A percentile compares a stretch with the other conserved stretches of the same genome.
These are phyloP conservation scores for Heterobasidion irregulare DNA, from an alignment of 1,284 basidiomycete species.

Conservation along the genomic window DNA sequence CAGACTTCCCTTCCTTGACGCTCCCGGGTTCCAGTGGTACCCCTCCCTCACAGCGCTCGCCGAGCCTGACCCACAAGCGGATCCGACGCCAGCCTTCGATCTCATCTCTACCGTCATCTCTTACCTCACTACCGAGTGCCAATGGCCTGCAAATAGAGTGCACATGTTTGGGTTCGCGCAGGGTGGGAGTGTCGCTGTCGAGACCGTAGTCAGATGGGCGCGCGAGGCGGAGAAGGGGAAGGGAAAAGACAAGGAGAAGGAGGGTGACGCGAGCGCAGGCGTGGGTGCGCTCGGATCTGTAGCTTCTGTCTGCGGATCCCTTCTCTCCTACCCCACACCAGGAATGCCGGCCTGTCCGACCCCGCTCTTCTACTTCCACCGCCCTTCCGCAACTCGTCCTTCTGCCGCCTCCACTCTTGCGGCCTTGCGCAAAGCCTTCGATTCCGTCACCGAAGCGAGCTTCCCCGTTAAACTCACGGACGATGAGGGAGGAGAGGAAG, in stretches of 20 bases:
- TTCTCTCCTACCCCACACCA: conserved; percentile 70
- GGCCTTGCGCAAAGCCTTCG: conserved; percentile 54
- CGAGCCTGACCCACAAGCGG: conserved; percentile 58
- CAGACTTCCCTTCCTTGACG: conserved; percentile 77
- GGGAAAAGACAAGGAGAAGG: conserved; percentile 14
- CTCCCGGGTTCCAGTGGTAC: conserved; percentile 84
- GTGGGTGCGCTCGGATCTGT: conserved; percentile 50
- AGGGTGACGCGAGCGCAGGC: conserved; percentile 15
- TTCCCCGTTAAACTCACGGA: not conserved
- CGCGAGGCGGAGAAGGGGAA: conserved; percentile 27
- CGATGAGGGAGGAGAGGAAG: conserved; percentile 17
- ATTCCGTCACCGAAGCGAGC: conserved; percentile 35
- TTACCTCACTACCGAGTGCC: conserved; percentile 50
- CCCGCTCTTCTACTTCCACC: conserved; percentile 56
- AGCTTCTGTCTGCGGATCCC: conserved; percentile 59
- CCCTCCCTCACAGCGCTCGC: conserved; percentile 75
- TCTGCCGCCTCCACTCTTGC: conserved; percentile 35
- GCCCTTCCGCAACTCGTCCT: conserved; percentile 26
- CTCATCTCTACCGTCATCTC: conserved; percentile 45
- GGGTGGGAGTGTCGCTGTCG: conserved; percentile 75
- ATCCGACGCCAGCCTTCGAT: conserved; percentile 61
- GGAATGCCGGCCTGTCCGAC: conserved; percentile 38
- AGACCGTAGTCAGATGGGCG: conserved; percentile 44
- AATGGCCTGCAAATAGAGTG: conserved; percentile 61
- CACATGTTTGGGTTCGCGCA: conserved; percentile 90